Evolutionary conservation across 2,329 filamentous ascomycete species (phyloP).

Genomic region (Cryphonectria naterciae): DNA sequence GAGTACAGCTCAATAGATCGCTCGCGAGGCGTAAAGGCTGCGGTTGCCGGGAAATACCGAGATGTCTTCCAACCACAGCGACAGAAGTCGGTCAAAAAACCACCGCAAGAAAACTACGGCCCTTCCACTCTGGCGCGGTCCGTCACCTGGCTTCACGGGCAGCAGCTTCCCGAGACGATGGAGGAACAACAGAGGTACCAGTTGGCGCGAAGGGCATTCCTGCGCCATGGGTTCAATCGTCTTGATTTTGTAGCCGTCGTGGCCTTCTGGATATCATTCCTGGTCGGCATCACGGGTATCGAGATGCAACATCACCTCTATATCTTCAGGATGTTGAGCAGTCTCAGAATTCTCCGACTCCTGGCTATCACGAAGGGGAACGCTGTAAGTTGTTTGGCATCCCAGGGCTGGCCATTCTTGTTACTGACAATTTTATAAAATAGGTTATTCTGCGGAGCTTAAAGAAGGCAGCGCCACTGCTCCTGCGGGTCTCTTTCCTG

Average conservation of each 20-base stretch:
- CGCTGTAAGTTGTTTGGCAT: conserved; percentile 61
- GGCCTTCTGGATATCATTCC: conserved; percentile 92
- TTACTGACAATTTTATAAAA: background rate
- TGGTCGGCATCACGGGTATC: conserved; percentile 69
- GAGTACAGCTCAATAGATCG: conserved; percentile 93
- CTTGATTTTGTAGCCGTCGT: conserved; percentile 92
- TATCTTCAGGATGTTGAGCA: conserved; percentile 95
- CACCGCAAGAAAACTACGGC: conserved; percentile 49
- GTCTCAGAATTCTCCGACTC: conserved; percentile 88
- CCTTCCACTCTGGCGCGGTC: conserved; percentile 74
- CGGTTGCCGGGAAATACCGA: conserved; percentile 75
- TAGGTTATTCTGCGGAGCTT: conserved; percentile 91
- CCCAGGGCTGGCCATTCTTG: background rate
- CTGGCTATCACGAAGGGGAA: conserved; percentile 92
- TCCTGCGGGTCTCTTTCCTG: conserved; percentile 91
- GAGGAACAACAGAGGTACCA: conserved; percentile 83
- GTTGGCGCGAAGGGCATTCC: conserved; percentile 86
- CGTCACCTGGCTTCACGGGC: conserved; percentile 75
- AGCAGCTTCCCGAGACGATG: conserved; percentile 62
- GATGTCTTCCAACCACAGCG: conserved; percentile 82
- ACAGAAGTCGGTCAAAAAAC: conserved; percentile 66
- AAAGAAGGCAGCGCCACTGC: conserved; percentile 89
- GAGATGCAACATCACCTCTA: conserved; percentile 76
- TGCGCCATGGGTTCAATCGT: conserved; percentile 94
- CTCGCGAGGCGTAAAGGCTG: conserved; percentile 72